Evolutionary conservation across 176 grass and related monocot genomes (phyloP).

Genomic region (Metroxylon sagu): DNA sequence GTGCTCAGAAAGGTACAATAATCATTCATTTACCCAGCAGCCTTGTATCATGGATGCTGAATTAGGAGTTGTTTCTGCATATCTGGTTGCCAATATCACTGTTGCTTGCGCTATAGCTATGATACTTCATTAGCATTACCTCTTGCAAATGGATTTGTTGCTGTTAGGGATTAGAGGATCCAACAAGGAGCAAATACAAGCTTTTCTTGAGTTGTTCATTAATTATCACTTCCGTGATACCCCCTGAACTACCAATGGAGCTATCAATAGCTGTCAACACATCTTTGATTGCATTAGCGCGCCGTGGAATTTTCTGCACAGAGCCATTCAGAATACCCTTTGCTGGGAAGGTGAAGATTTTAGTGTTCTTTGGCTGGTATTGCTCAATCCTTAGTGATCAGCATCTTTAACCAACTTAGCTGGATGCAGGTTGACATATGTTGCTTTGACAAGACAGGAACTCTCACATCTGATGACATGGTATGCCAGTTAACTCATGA

Average conservation of each 20-base stretch:
- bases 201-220: conserved; percentile 97
- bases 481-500: conserved; percentile 21
- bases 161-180: conserved; percentile 85
- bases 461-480: conserved; percentile 98
- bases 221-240: conserved; percentile 98
- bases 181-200: conserved; percentile 98
- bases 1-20: conserved; percentile 78
- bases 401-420: conserved; percentile 15
- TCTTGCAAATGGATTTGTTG: neutral
- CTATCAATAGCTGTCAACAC: conserved; percentile 98
- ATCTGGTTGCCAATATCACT: too few relatives aligned
- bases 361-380: too few relatives aligned
- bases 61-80: too few relatives aligned
- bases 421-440: conserved; percentile 89
- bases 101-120: too few relatives aligned
- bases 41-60: neutral
- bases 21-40: neutral
- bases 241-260: conserved; percentile 97
- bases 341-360: conserved; percentile 74
- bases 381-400: too few relatives aligned
- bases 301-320: conserved; percentile 96
- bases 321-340: conserved; percentile 99
- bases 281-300: conserved; percentile 93
- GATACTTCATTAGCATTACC: too few relatives aligned
- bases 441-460: conserved; percentile 98